Base-by-base conservation (phyloP, 1,284 basidiomycete genomes). In the Pholiota adiposa region DNA sequence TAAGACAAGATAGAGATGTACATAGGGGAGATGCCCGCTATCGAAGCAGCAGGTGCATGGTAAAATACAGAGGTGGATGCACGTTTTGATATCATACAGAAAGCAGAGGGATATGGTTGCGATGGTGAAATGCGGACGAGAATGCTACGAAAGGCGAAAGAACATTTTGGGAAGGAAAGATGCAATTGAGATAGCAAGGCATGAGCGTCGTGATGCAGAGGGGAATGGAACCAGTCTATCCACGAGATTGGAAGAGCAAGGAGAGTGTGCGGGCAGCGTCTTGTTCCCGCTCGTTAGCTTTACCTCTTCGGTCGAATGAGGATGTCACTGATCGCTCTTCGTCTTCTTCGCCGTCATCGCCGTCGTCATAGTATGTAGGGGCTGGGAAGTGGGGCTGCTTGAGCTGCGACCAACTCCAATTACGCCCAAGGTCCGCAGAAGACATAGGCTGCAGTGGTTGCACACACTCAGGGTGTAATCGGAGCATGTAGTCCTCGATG, bases 401-500 rank as follows among this genome's bases (percentile, higher is more conserved):
- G 33, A 77, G 68, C 48, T 75, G 76, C 43, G 75, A 73, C 77
- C 78, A 79, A 54, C 69, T 73, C 77, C 77, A 80, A 51, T 71
- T 67, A 31, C 71, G 68, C 73, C 76, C 75, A 51, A 65, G 41
- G 50, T 60, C 58, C 40, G n/a, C 31, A 23, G 54, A 16, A 55
- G 25, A 53, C 38, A 44, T 48, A 38, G 55, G 27, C 41, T n/a
- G 54, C 40, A 54, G n/a, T 14, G 52, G 36, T 38, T 56, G 62
- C 41, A 64, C 63, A 51, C 63, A 69, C 54, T 69, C 72, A 21
- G 73, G 71, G 60, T 74, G 72, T 14, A 69, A 70, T 58, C 72
- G 72, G 23, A 63, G 62, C 49, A 76, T 58, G 62, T 76, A 75
- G 19, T 75, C 73, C 40, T 70, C 68, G n/a, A 73, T 67, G 25